A percentile compares a stretch with the other conserved stretches of the same genome.
These are phyloP conservation scores for Phoma sp. DNA, from an alignment of 2,329 filamentous ascomycete species.

Conservation along the genomic window DNA sequence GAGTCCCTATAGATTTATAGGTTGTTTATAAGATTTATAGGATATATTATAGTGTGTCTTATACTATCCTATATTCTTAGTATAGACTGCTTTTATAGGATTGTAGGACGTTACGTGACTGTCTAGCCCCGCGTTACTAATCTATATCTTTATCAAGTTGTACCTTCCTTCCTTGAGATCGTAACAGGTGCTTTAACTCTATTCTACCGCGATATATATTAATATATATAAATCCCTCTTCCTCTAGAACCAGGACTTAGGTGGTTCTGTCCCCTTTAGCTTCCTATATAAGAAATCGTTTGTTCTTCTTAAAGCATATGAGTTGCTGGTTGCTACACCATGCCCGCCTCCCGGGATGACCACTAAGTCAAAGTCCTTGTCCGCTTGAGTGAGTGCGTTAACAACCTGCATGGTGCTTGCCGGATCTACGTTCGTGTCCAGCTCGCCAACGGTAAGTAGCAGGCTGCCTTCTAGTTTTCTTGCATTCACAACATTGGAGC, in stretches of 20 bases:
- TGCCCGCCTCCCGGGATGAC: constrained; percentile 31
- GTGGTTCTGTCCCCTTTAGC: constrained; percentile 20
- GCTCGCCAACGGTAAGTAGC: constrained; percentile 42
- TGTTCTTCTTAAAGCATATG: constrained; percentile 25
- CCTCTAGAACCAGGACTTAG: constrained; percentile 6
- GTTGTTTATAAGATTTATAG: too few species aligned
- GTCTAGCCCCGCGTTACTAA: too few species aligned
- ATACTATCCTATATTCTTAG: too few species aligned
- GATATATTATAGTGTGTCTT: too few species aligned
- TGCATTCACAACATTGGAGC: constrained; percentile 36
- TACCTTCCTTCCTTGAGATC: too few species aligned
- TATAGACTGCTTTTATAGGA: too few species aligned
- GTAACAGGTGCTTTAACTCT: too few species aligned
- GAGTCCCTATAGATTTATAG: too few species aligned
- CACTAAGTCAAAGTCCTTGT: constrained; percentile 34
- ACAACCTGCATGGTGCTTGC: constrained; percentile 38
- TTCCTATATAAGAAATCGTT: constrained; percentile 30
- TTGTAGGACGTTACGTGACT: too few species aligned
- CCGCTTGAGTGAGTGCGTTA: constrained; percentile 27
- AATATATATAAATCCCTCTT: too few species aligned
- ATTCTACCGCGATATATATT: too few species aligned
- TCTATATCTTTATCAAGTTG: too few species aligned
- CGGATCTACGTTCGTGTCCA: constrained; percentile 42
- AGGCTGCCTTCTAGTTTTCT: constrained; percentile 25
- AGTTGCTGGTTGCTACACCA: constrained; percentile 17